Conservation (phyloP, 176 grass and related monocot species). For the Musa itinerans region DNA sequence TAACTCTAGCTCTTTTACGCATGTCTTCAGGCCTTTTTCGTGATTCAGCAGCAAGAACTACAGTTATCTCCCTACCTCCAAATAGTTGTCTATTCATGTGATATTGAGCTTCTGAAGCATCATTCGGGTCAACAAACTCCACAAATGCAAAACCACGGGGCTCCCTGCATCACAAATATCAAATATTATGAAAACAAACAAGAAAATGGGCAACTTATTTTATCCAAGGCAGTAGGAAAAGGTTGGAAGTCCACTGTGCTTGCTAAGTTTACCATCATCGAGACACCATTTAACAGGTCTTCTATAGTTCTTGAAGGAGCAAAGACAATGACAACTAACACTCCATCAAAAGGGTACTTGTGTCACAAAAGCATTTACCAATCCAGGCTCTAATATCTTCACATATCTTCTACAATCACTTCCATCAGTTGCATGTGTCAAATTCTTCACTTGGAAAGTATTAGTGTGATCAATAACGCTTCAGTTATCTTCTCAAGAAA, state of each 20-base stretch:
- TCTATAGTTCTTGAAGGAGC: constrained; percentile 43
- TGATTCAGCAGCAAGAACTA: constrained; percentile 85
- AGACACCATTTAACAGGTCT: constrained; percentile 27
- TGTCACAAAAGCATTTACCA: constrained; percentile 36
- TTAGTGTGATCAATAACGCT: constrained; percentile 47
- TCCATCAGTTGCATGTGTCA: constrained; percentile 37
- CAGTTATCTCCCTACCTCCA: constrained; percentile 81
- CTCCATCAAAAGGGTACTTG: constrained; percentile 44
- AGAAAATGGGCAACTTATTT: constrained; percentile 2
- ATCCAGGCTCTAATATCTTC: constrained; percentile 47
- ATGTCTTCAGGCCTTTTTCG: constrained; percentile 94
- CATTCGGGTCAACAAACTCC: constrained; percentile 78
- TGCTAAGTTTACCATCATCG: constrained; percentile 34
- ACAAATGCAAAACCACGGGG: constrained; percentile 92
- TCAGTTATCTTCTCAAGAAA: constrained; percentile 78
- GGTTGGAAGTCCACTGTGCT: constrained; percentile 12
- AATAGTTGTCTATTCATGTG: constrained; percentile 95
- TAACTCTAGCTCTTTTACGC: constrained; percentile 53
- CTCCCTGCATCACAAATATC: constrained; percentile 40
- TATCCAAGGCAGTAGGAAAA: constrained; percentile 20
- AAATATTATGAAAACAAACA: constrained; percentile 5
- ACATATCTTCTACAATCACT: constrained; percentile 52
- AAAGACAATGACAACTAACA: constrained; percentile 57
- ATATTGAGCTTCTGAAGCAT: constrained; percentile 91
- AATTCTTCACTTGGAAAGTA: constrained; percentile 52